Conservation (phyloP, 1,139 yeast species). For the Debaryomyces sp. region DNA sequence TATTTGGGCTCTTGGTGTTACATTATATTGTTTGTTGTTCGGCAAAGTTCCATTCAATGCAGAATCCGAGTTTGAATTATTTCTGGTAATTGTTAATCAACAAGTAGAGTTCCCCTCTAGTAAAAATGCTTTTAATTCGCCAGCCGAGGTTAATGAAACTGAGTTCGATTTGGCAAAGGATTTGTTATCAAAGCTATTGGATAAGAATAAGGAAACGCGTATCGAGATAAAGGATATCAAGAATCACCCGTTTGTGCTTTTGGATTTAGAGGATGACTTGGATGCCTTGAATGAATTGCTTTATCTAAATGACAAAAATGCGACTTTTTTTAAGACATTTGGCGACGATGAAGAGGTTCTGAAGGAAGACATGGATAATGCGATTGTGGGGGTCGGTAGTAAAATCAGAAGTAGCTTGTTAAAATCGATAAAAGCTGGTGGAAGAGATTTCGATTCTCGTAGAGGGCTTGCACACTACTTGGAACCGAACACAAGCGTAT, state of each 20-base stretch:
- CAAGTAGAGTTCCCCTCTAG: constrained; percentile 62
- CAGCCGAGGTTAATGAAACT: constrained; percentile 38
- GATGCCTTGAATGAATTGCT: constrained; percentile 43
- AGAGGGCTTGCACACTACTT: constrained; percentile 28
- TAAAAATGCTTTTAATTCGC: constrained; percentile 40
- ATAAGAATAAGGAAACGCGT: constrained; percentile 71
- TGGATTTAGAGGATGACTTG: constrained; percentile 55
- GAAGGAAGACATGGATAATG: constrained; percentile 69
- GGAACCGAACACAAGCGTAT: constrained; percentile 29
- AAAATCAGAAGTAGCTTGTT: constrained; percentile 63
- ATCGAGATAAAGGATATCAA: constrained; percentile 76
- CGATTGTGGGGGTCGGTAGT: constrained; percentile 79
- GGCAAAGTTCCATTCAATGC: constrained; percentile 93
- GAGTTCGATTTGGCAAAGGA: constrained; percentile 70
- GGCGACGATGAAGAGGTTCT: constrained; percentile 40
- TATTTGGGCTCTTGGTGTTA: constrained; percentile 96
- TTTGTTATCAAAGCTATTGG: constrained; percentile 61
- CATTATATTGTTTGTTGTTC: constrained; percentile 83
- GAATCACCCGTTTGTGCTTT: constrained; percentile 73
- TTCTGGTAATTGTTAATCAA: constrained; percentile 76
- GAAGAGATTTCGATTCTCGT: constrained; percentile 30
- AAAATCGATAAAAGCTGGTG: constrained; percentile 47
- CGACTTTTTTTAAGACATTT: constrained; percentile 1
- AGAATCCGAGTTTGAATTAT: constrained; percentile 82
- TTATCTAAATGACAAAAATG: constrained; percentile 28